Evolutionary conservation across 176 grass and related monocot species (phyloP), one percentile per base, ranked within the genome.

Genomic region (Canna indica): DNA sequence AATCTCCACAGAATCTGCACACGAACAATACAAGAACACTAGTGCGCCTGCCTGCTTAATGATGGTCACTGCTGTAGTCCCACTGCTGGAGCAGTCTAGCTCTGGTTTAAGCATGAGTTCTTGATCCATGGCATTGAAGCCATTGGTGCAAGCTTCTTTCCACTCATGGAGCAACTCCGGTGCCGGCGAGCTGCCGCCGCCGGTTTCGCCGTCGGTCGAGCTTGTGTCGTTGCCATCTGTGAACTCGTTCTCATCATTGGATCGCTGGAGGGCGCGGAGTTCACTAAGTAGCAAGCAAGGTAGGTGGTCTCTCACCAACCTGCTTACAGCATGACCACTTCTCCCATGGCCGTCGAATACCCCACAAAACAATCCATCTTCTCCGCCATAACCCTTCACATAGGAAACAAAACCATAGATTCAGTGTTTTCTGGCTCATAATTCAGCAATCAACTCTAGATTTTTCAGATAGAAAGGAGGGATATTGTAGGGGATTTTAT

Each of bases 281-380:
- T 94, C 77, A 73, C 84, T 83, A 5, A 99, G 95, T 36, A 94
- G 66, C 76, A 88, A 70, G 73, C 86, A 85, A 47, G 95, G 95
- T 5, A 94, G 87, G 75, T 82, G 74, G 79, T 94, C 95, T 68
- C 90, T 68, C 3, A 84, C 95, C 18, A 88, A 41, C 79, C 76
- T 87, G 81, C 95, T 99, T 14, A 88, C 28, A 16, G 62, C 4
- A 41, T 99, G 95, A 0, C 95, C 95, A 64, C 52, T 80, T 36
- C 70, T 62, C 10, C 95, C 95, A 79, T 99, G 95, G n/a, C 95
- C 95, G 48, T 99, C 95, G 75, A 99, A 99, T 33, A 84, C 95
- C 16, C 87, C 90, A 68, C 90, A 94, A 64, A 99, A 94, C 61
- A 99, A 76, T 35, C 95, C 95, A 17, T 88, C 89, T 73, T 86